phyloP scores from a whole-genome alignment of 2,329 filamentous ascomycete genomes.

The Stromatinia cepivora region DNA sequence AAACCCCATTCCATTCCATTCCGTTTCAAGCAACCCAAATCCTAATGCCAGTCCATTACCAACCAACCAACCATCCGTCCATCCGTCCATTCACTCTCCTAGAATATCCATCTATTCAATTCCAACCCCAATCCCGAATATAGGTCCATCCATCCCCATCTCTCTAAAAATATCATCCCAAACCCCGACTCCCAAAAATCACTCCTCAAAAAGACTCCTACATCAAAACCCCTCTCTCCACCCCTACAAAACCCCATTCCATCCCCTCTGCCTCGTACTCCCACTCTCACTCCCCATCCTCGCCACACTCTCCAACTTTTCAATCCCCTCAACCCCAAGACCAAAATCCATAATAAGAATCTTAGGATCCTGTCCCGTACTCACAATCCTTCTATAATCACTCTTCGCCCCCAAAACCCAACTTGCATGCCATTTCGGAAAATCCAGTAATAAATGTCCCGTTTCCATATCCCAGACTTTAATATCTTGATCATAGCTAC shows the following conservation, averaged over 20 bases:
- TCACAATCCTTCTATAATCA: slow-evolving; percentile 91
- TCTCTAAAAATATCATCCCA: neutral
- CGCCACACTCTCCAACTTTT: slow-evolving; percentile 34
- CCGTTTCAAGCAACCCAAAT: neutral
- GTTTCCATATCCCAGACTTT: slow-evolving; percentile 89
- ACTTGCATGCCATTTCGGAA: slow-evolving; percentile 92
- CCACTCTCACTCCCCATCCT: neutral
- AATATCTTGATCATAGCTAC: slow-evolving; percentile 92
- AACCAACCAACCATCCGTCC: neutral
- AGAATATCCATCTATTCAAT: slow-evolving; percentile 7
- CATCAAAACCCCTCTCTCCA: neutral
- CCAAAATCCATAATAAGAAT: slow-evolving; percentile 94
- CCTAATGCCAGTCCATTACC: neutral
- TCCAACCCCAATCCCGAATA: neutral
- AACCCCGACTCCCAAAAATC: neutral
- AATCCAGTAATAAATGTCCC: slow-evolving; percentile 75
- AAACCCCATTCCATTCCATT: neutral
- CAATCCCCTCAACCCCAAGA: slow-evolving; percentile 57
- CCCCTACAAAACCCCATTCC: neutral
- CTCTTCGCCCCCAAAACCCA: slow-evolving; percentile 97
- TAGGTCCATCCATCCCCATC: neutral
- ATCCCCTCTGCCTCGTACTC: no score
- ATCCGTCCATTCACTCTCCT: neutral
- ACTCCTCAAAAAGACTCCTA: neutral
- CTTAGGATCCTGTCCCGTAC: slow-evolving; percentile 90